phyloP scores from a whole-genome alignment of 148 eudicot genomes.

The Rhododendron kiyosumense region DNA sequence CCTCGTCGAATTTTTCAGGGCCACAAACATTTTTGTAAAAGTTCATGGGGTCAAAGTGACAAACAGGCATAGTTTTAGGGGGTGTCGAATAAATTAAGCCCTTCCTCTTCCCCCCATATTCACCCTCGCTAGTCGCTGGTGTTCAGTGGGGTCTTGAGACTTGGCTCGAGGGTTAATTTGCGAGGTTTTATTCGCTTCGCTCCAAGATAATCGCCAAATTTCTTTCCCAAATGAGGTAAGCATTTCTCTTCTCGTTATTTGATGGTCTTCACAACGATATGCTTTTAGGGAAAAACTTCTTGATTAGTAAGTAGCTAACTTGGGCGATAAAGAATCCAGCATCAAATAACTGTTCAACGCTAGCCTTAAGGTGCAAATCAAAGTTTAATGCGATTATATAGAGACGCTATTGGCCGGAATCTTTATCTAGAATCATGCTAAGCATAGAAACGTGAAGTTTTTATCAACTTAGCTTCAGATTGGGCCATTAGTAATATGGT shows the following conservation, averaged over 20 bases:
- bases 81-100: not conserved
- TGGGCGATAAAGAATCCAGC: not conserved
- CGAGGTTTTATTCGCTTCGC: not conserved
- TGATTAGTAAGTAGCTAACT: no score
- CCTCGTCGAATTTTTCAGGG: no score
- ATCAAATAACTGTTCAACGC: not conserved
- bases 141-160: not conserved
- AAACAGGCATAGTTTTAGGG: not conserved
- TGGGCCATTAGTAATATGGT: no score
- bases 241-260: not conserved
- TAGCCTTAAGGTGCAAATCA: no score
- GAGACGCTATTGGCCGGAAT: no score
- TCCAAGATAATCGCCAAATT: not conserved
- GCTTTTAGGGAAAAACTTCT: not conserved
- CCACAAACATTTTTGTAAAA: no score
- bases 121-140: not conserved
- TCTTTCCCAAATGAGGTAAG: not conserved
- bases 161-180: not conserved
- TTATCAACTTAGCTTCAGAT: no score
- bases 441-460: not conserved
- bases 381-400: not conserved
- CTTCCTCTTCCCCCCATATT: not conserved
- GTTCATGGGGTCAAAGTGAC: not conserved
- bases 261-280: not conserved
- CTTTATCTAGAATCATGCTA: not conserved